Evolutionary conservation across 345 rosid genomes (phyloP).

Genomic region (Sonneratia caseolaris): DNA sequence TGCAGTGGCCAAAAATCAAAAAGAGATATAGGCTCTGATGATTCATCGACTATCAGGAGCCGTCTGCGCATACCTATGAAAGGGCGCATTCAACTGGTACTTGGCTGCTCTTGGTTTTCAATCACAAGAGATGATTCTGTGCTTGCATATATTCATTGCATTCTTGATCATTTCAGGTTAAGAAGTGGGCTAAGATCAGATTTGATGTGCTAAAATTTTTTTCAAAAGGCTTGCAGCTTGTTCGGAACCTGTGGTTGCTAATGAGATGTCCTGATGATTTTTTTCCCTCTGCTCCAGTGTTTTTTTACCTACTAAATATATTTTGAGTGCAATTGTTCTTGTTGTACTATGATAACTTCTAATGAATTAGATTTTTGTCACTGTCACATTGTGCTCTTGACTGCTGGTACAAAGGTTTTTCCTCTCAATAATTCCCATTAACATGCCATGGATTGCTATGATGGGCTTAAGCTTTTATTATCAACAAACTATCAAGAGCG

Average conservation of each 20-base stretch:
- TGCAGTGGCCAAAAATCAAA: conserved; percentile 44
- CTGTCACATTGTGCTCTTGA: neutral
- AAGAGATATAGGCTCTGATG: conserved; percentile 41
- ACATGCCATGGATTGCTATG: neutral
- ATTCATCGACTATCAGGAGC: conserved; percentile 53
- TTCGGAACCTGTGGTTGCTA: neutral
- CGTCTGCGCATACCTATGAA: conserved; percentile 72
- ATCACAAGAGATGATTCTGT: neutral
- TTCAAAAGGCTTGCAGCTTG: neutral
- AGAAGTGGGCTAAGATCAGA: neutral
- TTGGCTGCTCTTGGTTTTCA: conserved; percentile 4
- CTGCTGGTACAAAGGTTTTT: neutral
- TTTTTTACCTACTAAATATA: neutral
- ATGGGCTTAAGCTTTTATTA: neutral
- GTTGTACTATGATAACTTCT: neutral
- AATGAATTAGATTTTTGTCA: neutral
- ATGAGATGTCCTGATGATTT: neutral
- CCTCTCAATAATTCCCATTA: neutral
- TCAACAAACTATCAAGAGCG: neutral
- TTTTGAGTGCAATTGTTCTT: neutral
- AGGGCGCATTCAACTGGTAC: conserved; percentile 92
- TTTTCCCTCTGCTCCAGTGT: neutral
- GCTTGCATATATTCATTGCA: neutral
- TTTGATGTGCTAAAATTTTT: neutral
- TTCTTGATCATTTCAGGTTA: neutral